phyloP scores from a whole-genome alignment of 176 grass and related monocot genomes.

The Lolium multiflorum region DNA sequence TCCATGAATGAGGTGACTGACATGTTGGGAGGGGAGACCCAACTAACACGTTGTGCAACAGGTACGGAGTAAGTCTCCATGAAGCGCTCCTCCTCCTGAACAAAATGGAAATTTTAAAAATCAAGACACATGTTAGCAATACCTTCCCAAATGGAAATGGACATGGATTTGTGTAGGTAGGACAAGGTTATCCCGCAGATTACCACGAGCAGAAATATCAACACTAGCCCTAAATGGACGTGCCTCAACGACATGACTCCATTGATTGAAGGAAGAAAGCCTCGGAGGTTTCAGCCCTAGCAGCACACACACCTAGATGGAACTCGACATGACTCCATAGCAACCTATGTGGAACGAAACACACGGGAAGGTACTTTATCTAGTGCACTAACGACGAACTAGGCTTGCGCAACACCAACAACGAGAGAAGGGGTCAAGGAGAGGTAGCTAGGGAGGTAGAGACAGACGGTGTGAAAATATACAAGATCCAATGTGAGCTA shows the following conservation, averaged over 20 bases:
- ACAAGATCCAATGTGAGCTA: no score
- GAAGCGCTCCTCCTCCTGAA: constrained; percentile 46
- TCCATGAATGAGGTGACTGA: background rate
- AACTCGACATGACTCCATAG: background rate
- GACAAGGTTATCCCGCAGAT: background rate
- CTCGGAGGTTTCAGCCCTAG: background rate
- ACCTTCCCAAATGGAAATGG: background rate
- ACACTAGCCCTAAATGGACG: background rate
- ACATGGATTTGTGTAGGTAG: background rate
- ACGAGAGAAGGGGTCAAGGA: background rate
- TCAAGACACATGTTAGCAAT: background rate
- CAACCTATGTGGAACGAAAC: background rate
- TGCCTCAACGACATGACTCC: constrained; percentile 6
- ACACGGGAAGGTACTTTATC: background rate
- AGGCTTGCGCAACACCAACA: no score
- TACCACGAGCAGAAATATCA: background rate
- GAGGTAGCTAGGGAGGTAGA: background rate
- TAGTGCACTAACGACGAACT: background rate
- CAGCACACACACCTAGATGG: background rate
- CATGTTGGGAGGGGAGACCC: constrained; percentile 36
- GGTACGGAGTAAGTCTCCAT: constrained; percentile 39
- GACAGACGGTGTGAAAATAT: background rate
- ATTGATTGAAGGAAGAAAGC: constrained; percentile 10
- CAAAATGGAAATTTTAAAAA: background rate
- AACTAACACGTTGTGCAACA: constrained; percentile 24